A percentile compares a stretch with the other conserved stretches of the same genome.
Evolutionary conservation across 306 rosid species (phyloP).

Genomic region (Nissolia schottii): DNA sequence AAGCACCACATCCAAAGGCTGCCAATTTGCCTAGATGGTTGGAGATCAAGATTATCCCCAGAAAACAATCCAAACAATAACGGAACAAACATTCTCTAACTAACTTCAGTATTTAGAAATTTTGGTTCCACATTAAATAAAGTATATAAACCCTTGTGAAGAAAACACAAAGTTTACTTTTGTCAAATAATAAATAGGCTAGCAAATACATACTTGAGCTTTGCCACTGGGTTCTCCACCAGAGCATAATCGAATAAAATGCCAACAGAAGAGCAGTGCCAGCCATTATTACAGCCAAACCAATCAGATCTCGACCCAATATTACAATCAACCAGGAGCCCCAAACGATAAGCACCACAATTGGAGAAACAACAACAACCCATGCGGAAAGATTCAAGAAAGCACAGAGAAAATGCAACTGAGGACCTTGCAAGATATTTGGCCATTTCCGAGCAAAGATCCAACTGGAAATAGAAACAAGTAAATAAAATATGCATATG

Average conservation of each 20-base stretch:
- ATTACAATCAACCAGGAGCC: conserved; percentile 91
- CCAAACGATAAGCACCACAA: conserved; percentile 78
- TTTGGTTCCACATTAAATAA: not conserved
- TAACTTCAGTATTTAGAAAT: not conserved
- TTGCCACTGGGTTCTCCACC: conserved; percentile 99
- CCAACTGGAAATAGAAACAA: conserved; percentile 65
- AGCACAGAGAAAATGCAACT: conserved; percentile 79
- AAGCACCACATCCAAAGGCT: not conserved
- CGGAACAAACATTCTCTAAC: not conserved
- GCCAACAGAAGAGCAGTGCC: conserved; percentile 97
- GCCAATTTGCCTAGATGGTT: not conserved
- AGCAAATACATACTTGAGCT: conserved; percentile 87
- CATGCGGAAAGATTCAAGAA: conserved; percentile 85
- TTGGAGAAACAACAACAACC: conserved; percentile 84
- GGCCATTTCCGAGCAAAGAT: conserved; percentile 99
- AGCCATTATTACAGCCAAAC: conserved; percentile 98
- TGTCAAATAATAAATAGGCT: conserved; percentile 5
- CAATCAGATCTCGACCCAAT: conserved; percentile 93
- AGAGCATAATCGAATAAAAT: conserved; percentile 96
- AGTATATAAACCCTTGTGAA: not conserved
- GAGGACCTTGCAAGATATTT: conserved; percentile 86
- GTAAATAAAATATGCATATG: not conserved
- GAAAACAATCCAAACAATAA: conserved; percentile 5
- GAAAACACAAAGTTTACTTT: not conserved
- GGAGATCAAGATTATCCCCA: not conserved